phyloP scores from a whole-genome alignment of 2,329 filamentous ascomycete species.

The Huntiella bhutanensis region DNA sequence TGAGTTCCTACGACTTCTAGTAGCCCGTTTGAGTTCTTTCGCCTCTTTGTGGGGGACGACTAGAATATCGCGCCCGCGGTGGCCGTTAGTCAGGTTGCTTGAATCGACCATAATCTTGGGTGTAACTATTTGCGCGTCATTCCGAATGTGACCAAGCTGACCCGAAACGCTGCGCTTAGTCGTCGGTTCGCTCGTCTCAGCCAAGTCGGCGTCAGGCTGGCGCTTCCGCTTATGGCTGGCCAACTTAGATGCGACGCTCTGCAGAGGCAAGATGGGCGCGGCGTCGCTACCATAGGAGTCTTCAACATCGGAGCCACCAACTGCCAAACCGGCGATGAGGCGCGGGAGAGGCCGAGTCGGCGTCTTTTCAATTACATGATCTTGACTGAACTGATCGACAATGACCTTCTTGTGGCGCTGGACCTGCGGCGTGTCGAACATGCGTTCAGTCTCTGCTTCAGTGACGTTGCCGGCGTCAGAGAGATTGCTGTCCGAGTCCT shows the following conservation, averaged over 20 bases:
- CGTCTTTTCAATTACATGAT: constrained; percentile 38
- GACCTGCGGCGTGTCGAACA: constrained; percentile 71
- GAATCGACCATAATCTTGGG: constrained; percentile 11
- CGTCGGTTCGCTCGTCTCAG: constrained; percentile 28
- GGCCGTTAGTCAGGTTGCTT: constrained; percentile 5
- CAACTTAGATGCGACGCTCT: constrained; percentile 9
- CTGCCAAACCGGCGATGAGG: constrained; percentile 1
- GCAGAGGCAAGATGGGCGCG: constrained; percentile 7
- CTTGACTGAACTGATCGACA: constrained; percentile 34
- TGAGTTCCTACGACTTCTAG: constrained; percentile 1
- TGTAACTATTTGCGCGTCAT: constrained; percentile 14
- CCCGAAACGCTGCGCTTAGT: constrained; percentile 34
- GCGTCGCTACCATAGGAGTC: constrained; percentile 9
- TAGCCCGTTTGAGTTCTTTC: constrained; percentile 3
- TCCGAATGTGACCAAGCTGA: background rate
- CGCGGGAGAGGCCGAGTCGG: constrained; percentile 31
- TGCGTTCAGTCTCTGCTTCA: constrained; percentile 83
- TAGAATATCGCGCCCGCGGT: constrained; percentile 19
- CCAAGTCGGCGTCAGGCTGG: constrained; percentile 25
- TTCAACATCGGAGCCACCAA: constrained; percentile 9
- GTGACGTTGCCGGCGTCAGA: constrained; percentile 45
- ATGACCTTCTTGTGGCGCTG: constrained; percentile 43
- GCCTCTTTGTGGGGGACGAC: background rate
- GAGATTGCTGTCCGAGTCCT: constrained; percentile 29
- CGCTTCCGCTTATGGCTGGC: constrained; percentile 33